phyloP scores from a whole-genome alignment of 176 grass and related monocot genomes.

The Carex parvula region DNA sequence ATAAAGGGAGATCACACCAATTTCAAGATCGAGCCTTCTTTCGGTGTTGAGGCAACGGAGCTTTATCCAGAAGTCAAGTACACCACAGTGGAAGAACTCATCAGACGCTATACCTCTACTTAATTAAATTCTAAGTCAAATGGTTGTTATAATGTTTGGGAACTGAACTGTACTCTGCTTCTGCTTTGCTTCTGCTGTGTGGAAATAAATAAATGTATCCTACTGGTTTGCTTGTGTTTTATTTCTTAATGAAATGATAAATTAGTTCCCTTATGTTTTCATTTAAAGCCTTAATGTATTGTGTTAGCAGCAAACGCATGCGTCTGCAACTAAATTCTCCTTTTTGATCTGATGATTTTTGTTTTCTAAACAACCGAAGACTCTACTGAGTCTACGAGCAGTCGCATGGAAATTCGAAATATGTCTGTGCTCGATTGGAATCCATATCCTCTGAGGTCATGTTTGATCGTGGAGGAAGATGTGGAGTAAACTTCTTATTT shows the following conservation, averaged over 20 bases:
- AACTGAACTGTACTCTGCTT: neutral
- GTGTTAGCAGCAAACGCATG: neutral
- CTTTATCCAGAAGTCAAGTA: slow-evolving; percentile 70
- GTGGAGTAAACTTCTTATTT: too few species aligned
- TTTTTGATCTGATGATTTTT: too few species aligned
- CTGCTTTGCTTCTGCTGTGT: neutral
- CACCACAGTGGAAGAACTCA: slow-evolving; percentile 53
- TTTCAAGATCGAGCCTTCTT: slow-evolving; percentile 56
- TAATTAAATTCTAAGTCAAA: neutral
- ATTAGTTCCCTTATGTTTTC: neutral
- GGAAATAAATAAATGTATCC: neutral
- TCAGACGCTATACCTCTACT: slow-evolving; percentile 32
- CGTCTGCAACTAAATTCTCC: too few species aligned
- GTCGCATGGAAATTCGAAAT: too few species aligned
- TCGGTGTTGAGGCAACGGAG: slow-evolving; percentile 64
- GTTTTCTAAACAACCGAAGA: too few species aligned
- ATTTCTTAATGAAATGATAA: neutral
- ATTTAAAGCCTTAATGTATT: neutral
- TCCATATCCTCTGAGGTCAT: too few species aligned
- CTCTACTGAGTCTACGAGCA: too few species aligned
- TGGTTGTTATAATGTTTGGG: neutral
- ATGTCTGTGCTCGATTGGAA: too few species aligned
- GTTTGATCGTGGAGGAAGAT: too few species aligned
- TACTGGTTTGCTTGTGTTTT: neutral
- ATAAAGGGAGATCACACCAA: slow-evolving; percentile 75